Percentiles rank a stretch among this genome's conserved stretches.
These are phyloP conservation scores for Metroxylon sagu DNA, from an alignment of 176 grass and related monocot species.

Conservation along the genomic window DNA sequence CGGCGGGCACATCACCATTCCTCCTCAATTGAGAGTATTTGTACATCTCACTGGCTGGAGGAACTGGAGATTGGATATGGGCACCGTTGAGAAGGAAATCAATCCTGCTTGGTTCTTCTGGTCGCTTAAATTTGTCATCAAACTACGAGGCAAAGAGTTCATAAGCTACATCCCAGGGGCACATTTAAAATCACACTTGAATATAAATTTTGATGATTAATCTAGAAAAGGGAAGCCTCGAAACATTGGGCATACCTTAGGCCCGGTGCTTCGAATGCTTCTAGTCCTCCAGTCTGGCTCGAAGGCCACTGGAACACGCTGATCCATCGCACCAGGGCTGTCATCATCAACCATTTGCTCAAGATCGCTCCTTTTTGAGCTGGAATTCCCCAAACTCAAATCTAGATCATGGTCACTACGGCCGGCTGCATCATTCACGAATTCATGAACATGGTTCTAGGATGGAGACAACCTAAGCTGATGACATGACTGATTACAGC, in stretches of 20 bases:
- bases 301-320: slow-evolving; percentile 49
- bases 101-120: slow-evolving; percentile 4
- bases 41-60: slow-evolving; percentile 2
- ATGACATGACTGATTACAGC: no score
- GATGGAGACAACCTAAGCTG: no score
- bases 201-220: no score
- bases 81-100: slow-evolving; percentile 15
- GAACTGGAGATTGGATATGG: slow-evolving; percentile 1
- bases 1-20: background rate
- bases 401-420: slow-evolving; percentile 67
- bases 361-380: slow-evolving; percentile 38
- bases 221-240: background rate
- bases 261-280: slow-evolving; percentile 38
- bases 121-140: slow-evolving; percentile 35
- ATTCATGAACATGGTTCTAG: no score
- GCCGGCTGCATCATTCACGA: background rate
- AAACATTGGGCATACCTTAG: slow-evolving; percentile 36
- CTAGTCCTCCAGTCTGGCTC: slow-evolving; percentile 50
- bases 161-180: no score
- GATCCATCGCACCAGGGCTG: slow-evolving; percentile 27
- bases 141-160: slow-evolving; percentile 23
- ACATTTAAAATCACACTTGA: no score
- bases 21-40: background rate
- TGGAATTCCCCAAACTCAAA: slow-evolving; percentile 68
- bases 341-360: slow-evolving; percentile 8